These are phyloP conservation scores for Fallopia convolvulus DNA, from an alignment of 148 eudicot genomes.

Conservation along the genomic window DNA sequence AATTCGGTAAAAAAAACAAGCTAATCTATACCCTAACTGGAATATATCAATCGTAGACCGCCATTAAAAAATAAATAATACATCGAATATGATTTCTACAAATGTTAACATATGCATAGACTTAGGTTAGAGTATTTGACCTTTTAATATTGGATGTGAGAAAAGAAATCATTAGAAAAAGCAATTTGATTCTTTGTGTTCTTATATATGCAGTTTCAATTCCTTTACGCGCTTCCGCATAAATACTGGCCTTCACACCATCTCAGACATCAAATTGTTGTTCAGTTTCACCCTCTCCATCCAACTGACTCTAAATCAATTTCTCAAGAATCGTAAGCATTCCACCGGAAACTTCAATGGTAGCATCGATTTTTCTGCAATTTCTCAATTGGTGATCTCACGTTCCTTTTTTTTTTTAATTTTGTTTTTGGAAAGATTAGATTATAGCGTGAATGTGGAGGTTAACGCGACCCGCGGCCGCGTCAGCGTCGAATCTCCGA, in stretches of 20 bases:
- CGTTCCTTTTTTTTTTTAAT: background rate
- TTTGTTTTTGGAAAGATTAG: background rate
- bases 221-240: background rate
- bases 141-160: background rate
- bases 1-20: too few species aligned
- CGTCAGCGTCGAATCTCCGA: conserved; percentile 43
- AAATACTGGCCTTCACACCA: background rate
- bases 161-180: too few species aligned
- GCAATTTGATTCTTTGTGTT: background rate
- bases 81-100: background rate
- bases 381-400: conserved; percentile 4
- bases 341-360: background rate
- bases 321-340: conserved; percentile 4
- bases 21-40: too few species aligned
- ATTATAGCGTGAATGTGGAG: conserved; percentile 42
- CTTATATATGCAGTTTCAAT: background rate
- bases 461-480: conserved; percentile 35
- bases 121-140: too few species aligned
- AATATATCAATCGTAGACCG: too few species aligned
- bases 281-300: background rate
- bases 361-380: background rate
- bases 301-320: too few species aligned
- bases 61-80: too few species aligned
- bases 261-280: background rate
- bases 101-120: too few species aligned